Percentiles rank a stretch among this genome's conserved stretches.
Evolutionary conservation across 306 rosid genomes (phyloP).

Genomic region (Quercus variabilis): DNA sequence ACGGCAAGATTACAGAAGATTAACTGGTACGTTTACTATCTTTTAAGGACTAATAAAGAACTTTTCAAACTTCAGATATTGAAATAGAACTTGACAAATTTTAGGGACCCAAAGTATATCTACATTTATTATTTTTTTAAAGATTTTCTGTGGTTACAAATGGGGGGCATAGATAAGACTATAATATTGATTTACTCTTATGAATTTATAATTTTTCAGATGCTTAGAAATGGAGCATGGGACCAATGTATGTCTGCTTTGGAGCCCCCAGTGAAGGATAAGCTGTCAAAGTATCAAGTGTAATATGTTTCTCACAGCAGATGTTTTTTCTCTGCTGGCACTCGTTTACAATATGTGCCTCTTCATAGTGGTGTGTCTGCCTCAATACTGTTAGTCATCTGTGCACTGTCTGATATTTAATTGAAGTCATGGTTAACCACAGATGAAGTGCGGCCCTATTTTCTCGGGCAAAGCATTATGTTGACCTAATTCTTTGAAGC

Average conservation of each 20-base stretch:
- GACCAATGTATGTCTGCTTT: conserved; percentile 94
- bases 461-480: conserved; percentile 31
- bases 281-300: conserved; percentile 86
- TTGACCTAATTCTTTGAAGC: conserved; percentile 41
- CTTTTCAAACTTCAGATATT: no score
- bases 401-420: conserved; percentile 35
- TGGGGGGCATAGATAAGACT: background rate
- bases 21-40: no score
- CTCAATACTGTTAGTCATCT: conserved; percentile 35
- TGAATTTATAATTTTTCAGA: conserved; percentile 40
- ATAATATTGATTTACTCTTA: background rate
- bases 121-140: background rate
- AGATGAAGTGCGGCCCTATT: conserved; percentile 33
- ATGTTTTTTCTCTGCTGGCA: conserved; percentile 7
- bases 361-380: conserved; percentile 44
- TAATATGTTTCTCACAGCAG: conserved; percentile 19
- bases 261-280: conserved; percentile 85
- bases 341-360: conserved; percentile 14
- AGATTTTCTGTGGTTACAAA: background rate
- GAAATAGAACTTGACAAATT: no score
- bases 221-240: conserved; percentile 97
- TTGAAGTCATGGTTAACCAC: conserved; percentile 28
- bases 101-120: no score
- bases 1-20: no score
- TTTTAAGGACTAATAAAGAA: no score